Conservation (phyloP, 2,329 filamentous ascomycete genomes). For the Zalaria sp. region DNA sequence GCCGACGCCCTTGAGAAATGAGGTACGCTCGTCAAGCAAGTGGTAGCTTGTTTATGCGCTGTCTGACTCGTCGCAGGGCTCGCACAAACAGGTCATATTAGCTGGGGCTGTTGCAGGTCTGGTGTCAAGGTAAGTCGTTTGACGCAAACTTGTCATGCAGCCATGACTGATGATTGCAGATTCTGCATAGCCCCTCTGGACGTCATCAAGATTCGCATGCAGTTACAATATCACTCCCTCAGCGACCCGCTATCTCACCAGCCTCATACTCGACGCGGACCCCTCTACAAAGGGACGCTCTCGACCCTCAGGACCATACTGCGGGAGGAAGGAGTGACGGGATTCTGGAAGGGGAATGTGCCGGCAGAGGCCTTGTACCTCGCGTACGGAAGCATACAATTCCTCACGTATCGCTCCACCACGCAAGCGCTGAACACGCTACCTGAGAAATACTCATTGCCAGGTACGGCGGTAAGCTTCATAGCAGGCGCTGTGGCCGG, state of each 20-base stretch:
- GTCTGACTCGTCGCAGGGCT: conserved; percentile 35
- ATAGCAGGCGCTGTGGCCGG: conserved; percentile 72
- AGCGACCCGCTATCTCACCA: conserved; percentile 54
- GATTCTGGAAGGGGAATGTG: conserved; percentile 95
- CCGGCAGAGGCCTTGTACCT: conserved; percentile 92
- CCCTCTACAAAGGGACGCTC: conserved; percentile 59
- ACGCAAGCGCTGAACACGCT: conserved; percentile 51
- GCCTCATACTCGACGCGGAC: conserved; percentile 19
- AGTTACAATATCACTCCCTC: conserved; percentile 78
- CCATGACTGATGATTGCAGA: conserved; percentile 27
- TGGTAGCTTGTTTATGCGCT: not conserved
- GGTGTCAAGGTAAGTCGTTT: conserved; percentile 59
- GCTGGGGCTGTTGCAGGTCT: conserved; percentile 65
- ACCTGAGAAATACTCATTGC: conserved; percentile 34
- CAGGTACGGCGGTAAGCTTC: conserved; percentile 62
- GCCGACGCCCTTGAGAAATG: conserved; percentile 53
- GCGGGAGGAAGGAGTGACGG: conserved; percentile 64
- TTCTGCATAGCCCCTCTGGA: conserved; percentile 93
- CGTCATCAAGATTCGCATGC: conserved; percentile 94
- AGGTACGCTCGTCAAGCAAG: conserved; percentile 30
- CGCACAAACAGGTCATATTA: conserved; percentile 48
- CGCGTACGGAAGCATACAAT: conserved; percentile 78
- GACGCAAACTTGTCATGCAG: not conserved
- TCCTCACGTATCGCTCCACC: conserved; percentile 69
- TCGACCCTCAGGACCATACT: conserved; percentile 57